A percentile compares a stretch with the other conserved stretches of the same genome.
These are phyloP conservation scores for Arabidopsis suecica DNA, from an alignment of 345 rosid species.

Conservation along the genomic window DNA sequence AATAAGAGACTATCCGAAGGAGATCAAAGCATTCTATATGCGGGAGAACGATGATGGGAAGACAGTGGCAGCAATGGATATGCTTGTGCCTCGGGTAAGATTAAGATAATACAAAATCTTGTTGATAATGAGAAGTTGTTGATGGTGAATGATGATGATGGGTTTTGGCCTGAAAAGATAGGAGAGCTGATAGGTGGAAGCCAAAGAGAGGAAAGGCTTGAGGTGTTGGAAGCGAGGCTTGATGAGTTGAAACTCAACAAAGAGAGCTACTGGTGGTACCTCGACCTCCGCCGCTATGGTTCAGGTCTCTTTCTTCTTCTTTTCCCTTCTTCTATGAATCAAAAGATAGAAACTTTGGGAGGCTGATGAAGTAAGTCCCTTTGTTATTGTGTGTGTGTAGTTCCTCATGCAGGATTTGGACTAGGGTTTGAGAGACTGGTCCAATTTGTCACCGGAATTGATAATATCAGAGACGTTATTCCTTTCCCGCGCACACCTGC, in stretches of 20 bases:
- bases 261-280: conserved; percentile 98
- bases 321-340: conserved; percentile 1
- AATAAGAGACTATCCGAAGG: conserved; percentile 97
- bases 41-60: conserved; percentile 95
- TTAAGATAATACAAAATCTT: not conserved
- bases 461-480: conserved; percentile 89
- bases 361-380: conserved; percentile 24
- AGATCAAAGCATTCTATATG: conserved; percentile 98
- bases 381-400: conserved; percentile 50
- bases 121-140: not conserved
- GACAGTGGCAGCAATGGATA: conserved; percentile 99
- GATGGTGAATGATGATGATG: not conserved
- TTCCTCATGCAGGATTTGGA: conserved; percentile 98
- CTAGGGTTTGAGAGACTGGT: conserved; percentile 96
- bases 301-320: conserved; percentile 61
- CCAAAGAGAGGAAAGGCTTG: conserved; percentile 97
- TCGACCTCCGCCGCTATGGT: conserved; percentile 92
- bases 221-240: conserved; percentile 76
- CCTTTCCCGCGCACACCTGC: conserved; percentile 96
- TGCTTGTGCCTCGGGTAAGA: conserved; percentile 94
- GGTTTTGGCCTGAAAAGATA: conserved; percentile 49
- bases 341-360: conserved; percentile 4
- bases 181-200: conserved; percentile 99
- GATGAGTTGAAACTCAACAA: conserved; percentile 77
- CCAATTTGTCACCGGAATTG: conserved; percentile 93